Evolutionary conservation across 148 eudicot species (phyloP), one percentile per base, ranked within the genome.

Genomic region (Camellia sinensis): DNA sequence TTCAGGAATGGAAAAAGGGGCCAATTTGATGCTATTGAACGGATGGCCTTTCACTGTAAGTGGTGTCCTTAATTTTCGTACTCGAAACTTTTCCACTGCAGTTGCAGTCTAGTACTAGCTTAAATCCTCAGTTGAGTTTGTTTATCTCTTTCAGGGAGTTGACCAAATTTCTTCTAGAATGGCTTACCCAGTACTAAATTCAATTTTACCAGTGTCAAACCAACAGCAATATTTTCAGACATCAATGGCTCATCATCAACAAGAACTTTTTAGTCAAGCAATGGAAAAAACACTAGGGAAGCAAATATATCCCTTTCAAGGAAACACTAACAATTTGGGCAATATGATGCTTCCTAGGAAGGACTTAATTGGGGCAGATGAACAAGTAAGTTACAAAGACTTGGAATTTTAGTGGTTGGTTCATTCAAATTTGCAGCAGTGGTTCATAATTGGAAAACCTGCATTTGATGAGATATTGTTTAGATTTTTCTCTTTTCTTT

Each of bases 61-160:
- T 76, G 56, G 12, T 6, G 7, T 73, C 63, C 19, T 8, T 53
- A 54, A 9, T 54, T 52, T 37, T 54, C 3, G 19, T 50, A 21
- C 14, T 59, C 37, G 19, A 54, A 53, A 73, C 59, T 52, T 48
- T 50, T 75, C 59, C 37, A 61, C 7, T n/a, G 52, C 40, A n/a
- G 78, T 60, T 43, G 78, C 67, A 75, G 29, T 11, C 21, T 75
- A 59, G 37, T 62, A 61, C 67, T 61, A 21, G 21, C 22, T 61
- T 5, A 12, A 22, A 75, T 61, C 19, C 37, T 8, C 37, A 22
- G 44, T 63, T 63, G 18, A 61, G 44, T 62, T 19, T 76, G 69
- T 76, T 62, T 6, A 7, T 41, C 81, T 74, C 41, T 66, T 83
- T 80, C 83, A 85, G 88, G 83, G 77, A 62, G 67, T 78, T 69